Percentiles rank a stretch among this genome's conserved stretches.
These are phyloP conservation scores for Nannizziopsis arthrosporioides DNA, from an alignment of 2,329 filamentous ascomycete genomes.

Conservation along the genomic window DNA sequence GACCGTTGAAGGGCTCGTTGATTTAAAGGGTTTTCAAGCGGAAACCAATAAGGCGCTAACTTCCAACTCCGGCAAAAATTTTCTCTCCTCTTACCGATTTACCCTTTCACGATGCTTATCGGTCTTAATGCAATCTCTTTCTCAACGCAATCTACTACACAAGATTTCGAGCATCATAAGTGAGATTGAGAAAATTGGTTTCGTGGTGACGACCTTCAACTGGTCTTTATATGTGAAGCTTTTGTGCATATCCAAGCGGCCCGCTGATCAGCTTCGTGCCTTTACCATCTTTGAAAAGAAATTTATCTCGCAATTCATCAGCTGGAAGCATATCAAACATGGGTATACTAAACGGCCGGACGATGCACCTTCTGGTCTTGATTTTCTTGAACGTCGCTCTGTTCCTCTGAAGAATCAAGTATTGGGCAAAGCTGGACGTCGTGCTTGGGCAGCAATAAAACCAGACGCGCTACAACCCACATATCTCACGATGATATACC, in stretches of 20 bases:
- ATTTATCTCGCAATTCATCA: slow-evolving; percentile 67
- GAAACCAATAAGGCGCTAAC: not conserved
- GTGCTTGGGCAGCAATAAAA: slow-evolving; percentile 28
- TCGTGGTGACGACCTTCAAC: slow-evolving; percentile 59
- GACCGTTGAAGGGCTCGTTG: not conserved
- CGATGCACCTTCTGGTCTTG: slow-evolving; percentile 22
- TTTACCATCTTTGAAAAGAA: slow-evolving; percentile 63
- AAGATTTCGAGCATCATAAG: slow-evolving; percentile 43
- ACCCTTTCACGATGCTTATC: slow-evolving; percentile 40
- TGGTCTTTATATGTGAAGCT: slow-evolving; percentile 69
- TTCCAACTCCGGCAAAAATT: slow-evolving; percentile 7
- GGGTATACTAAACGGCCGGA: slow-evolving; percentile 24
- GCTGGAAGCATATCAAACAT: slow-evolving; percentile 46
- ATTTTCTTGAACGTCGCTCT: slow-evolving; percentile 23
- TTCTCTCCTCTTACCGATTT: slow-evolving; percentile 36
- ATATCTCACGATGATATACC: slow-evolving; percentile 35
- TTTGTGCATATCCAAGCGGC: slow-evolving; percentile 50
- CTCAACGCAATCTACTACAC: slow-evolving; percentile 42
- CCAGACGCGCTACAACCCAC: slow-evolving; percentile 34
- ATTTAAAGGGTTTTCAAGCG: not conserved
- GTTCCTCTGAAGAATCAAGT: slow-evolving; percentile 17
- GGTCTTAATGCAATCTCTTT: slow-evolving; percentile 43
- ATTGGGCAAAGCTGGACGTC: slow-evolving; percentile 24
- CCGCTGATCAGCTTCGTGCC: slow-evolving; percentile 45
- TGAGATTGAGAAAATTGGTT: slow-evolving; percentile 54